Conservation (phyloP, 2,329 filamentous ascomycete genomes). For the Westerdykella aurantiaca region DNA sequence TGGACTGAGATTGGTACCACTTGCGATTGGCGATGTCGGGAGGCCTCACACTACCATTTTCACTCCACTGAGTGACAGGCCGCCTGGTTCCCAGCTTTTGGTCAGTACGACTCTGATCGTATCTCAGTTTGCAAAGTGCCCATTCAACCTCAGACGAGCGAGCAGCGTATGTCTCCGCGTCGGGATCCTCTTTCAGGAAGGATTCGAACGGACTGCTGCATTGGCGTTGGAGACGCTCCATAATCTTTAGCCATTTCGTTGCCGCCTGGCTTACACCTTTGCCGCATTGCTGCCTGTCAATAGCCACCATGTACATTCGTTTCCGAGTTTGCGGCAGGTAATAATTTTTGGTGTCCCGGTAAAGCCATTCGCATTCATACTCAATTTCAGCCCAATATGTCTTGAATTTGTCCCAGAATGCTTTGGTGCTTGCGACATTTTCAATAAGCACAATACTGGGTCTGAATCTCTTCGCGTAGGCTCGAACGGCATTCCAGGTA, state of each 20-base stretch:
- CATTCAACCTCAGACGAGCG: slow-evolving; percentile 43
- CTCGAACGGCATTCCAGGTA: slow-evolving; percentile 58
- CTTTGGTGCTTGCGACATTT: slow-evolving; percentile 53
- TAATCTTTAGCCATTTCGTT: slow-evolving; percentile 40
- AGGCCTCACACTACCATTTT: slow-evolving; percentile 48
- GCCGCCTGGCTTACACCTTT: slow-evolving; percentile 10
- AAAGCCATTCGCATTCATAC: slow-evolving; percentile 50
- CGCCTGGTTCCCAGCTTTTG: slow-evolving; percentile 49
- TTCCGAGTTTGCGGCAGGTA: slow-evolving; percentile 63
- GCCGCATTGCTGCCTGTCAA: slow-evolving; percentile 26
- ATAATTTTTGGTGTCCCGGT: slow-evolving; percentile 63
- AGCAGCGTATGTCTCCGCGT: slow-evolving; percentile 22
- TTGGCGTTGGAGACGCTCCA: slow-evolving; percentile 47
- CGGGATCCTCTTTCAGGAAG: slow-evolving; percentile 52
- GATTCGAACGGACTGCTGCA: slow-evolving; percentile 58
- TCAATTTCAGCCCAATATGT: slow-evolving; percentile 44
- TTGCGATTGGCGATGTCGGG: slow-evolving; percentile 52
- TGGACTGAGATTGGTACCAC: slow-evolving; percentile 49
- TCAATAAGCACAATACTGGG: slow-evolving; percentile 65
- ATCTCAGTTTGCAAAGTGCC: slow-evolving; percentile 54
- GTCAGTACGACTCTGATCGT: slow-evolving; percentile 50
- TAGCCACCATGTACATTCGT: slow-evolving; percentile 45
- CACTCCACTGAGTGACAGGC: slow-evolving; percentile 56
- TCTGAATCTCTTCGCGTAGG: slow-evolving; percentile 50
- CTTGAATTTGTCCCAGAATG: slow-evolving; percentile 55